Evolutionary conservation across 768 basidiomycete species (phyloP), one percentile per base, ranked within the genome.

Genomic region (Auriscalpium vulgare): DNA sequence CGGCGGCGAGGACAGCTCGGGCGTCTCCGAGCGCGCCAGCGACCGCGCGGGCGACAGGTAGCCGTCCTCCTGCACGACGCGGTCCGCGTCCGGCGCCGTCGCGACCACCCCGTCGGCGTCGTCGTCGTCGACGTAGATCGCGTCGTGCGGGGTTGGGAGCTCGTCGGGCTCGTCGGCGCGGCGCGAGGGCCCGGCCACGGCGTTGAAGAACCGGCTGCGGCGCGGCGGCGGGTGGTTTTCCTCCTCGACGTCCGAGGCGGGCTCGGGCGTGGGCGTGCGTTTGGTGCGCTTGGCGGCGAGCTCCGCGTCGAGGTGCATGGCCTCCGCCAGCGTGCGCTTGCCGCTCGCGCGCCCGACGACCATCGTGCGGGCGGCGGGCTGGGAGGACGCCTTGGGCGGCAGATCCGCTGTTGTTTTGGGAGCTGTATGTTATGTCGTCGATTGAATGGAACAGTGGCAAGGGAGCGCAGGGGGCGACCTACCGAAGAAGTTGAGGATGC

Each of bases 51-150:
- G 88, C n/a, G 89, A 89, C 53, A 87, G 75, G 68, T 91, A 92
- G 14, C 90, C 89, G 58, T 88, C 88, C 65, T 91, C 90, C 69
- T 89, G 89, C 64, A 76, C 74, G 14, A 88, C 81, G 10, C 62
- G 64, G 51, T 80, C 75, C 37, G 66, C 61, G 51, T 80, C 75
- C 37, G 66, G 62, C 47, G 57, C 63, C 23, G 75, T 67, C 35
- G 74, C 70, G 8, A 72, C 70, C 56, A 79, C 72, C 40, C 72
- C 69, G 55, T 76, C 75, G 55, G 71, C 67, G 51, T 73, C 70
- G 19, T 63, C 63, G 37, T 71, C 71, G 40, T 71, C 69, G 19
- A 44, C 77, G 49, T 71, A 68, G 58, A 68, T 38, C 56, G 55
- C 47, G 19, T 60, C 56, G 67, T 8, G 71, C 66, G 45, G 69